Conservation (phyloP, 2,329 filamentous ascomycete genomes). For the Monilinia vaccinii-corymbosi region DNA sequence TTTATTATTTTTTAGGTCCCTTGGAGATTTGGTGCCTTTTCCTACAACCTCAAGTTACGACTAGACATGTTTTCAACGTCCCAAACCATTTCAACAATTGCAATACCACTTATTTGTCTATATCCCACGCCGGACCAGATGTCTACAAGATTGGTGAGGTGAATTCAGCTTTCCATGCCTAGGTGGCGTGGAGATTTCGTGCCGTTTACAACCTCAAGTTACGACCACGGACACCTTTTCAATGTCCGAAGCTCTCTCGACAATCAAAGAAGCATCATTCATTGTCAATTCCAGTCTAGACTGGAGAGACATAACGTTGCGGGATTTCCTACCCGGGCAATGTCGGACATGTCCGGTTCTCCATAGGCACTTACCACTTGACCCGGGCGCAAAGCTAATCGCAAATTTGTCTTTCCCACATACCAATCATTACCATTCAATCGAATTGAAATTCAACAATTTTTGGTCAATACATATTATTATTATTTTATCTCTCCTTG, state of each 20-base stretch:
- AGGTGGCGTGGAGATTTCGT: not conserved
- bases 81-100: not conserved
- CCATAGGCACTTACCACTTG: not conserved
- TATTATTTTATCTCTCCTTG: not conserved
- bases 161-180: not conserved
- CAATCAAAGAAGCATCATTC: not conserved
- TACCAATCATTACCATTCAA: not conserved
- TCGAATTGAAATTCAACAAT: not conserved
- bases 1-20: not conserved
- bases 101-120: not conserved
- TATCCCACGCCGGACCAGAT: not conserved
- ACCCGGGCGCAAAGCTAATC: not conserved
- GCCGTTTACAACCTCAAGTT: not conserved
- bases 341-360: not conserved
- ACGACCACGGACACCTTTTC: not conserved
- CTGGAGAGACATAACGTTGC: not conserved
- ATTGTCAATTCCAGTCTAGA: not conserved
- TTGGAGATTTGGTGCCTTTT: not conserved
- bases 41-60: not conserved
- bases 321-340: not conserved
- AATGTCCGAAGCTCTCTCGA: not conserved
- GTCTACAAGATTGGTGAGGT: not conserved
- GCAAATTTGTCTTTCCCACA: not conserved
- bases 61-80: not conserved
- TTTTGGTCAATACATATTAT: not conserved